A percentile compares a stretch with the other conserved stretches of the same genome.
Evolutionary conservation across 805 yeast genomes (phyloP).

Genomic region (Sugiyamaella marilandica): DNA sequence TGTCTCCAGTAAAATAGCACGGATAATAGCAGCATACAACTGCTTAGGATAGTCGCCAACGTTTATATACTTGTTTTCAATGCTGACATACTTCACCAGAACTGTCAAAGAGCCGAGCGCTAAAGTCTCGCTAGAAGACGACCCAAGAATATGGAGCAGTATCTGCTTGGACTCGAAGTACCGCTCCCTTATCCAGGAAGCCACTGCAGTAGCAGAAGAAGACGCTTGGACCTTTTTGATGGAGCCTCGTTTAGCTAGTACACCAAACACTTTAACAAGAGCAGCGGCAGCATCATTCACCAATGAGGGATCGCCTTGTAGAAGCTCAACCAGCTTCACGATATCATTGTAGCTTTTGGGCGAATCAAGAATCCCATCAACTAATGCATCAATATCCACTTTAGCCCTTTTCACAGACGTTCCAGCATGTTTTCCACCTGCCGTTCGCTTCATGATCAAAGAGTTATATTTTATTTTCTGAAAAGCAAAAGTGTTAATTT

Average conservation of each 20-base stretch:
- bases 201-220: conserved; percentile 42
- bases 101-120: conserved; percentile 22
- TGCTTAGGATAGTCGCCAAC: conserved; percentile 55
- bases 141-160: conserved; percentile 40
- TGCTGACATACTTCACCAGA: conserved; percentile 41
- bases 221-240: conserved; percentile 34
- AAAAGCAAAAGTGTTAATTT: background rate
- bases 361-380: conserved; percentile 34
- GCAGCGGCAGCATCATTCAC: conserved; percentile 28
- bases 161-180: conserved; percentile 50
- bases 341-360: conserved; percentile 54
- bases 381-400: background rate
- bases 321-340: conserved; percentile 41
- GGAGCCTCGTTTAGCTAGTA: conserved; percentile 40
- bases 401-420: background rate
- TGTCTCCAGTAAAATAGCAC: conserved; percentile 52
- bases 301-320: conserved; percentile 24
- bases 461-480: background rate
- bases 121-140: conserved; percentile 9
- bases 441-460: background rate
- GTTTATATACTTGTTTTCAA: conserved; percentile 48
- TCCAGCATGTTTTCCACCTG: background rate
- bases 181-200: conserved; percentile 57
- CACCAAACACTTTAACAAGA: conserved; percentile 46
- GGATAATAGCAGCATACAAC: conserved; percentile 42